Percentiles rank a stretch among this genome's conserved stretches.
Conservation (phyloP, 2,329 filamentous ascomycete genomes). For the Colletotrichum sp. region DNA sequence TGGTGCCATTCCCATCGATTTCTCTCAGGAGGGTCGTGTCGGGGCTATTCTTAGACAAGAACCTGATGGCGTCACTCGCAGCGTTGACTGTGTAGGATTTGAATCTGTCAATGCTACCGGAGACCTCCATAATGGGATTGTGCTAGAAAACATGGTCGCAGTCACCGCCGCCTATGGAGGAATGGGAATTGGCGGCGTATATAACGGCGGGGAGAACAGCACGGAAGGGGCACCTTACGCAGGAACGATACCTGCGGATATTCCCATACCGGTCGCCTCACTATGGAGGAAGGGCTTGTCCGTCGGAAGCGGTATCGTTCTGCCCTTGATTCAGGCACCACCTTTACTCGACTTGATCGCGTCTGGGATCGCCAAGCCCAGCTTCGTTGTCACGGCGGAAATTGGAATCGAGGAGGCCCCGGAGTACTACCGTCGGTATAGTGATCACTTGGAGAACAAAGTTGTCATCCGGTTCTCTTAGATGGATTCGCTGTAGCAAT, state of each 20-base stretch:
- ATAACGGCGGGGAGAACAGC: neutral
- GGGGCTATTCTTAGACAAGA: constrained; percentile 21
- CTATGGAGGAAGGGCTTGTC: constrained; percentile 18
- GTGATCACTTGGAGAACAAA: neutral
- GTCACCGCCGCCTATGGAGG: constrained; percentile 22
- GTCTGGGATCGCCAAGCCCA: neutral
- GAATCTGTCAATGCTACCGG: constrained; percentile 21
- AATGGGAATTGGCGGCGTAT: constrained; percentile 27
- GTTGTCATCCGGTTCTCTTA: constrained; percentile 49
- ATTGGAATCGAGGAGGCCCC: neutral
- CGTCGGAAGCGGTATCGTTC: neutral
- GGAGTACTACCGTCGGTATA: neutral
- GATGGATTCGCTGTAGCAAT: neutral
- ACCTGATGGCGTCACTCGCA: constrained; percentile 21
- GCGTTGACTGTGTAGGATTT: constrained; percentile 24
- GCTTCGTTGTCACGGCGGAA: neutral
- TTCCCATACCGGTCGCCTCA: constrained; percentile 22
- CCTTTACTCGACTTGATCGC: neutral
- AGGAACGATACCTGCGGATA: neutral
- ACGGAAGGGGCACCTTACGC: constrained; percentile 18
- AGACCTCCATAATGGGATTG: constrained; percentile 8
- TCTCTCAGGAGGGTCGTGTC: neutral
- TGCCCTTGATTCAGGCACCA: neutral
- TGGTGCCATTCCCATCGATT: constrained; percentile 25
- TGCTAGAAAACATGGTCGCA: constrained; percentile 18